A percentile compares a stretch with the other conserved stretches of the same genome.
Conservation (phyloP, 2,329 filamentous ascomycete species). For the Fusarium sp. region DNA sequence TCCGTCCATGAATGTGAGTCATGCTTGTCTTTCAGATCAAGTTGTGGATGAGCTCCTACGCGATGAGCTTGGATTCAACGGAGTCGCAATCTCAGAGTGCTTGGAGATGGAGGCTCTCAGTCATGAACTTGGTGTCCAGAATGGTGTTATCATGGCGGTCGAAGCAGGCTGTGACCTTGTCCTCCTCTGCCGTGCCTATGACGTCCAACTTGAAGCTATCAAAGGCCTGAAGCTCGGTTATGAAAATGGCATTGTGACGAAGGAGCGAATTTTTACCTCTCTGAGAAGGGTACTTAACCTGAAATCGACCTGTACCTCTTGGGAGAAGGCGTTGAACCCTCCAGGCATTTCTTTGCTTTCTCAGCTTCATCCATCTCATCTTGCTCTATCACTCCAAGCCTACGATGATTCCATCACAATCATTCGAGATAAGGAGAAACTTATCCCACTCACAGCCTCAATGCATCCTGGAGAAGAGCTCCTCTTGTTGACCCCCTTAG, state of each 20-base stretch:
- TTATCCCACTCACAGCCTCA: slow-evolving; percentile 83
- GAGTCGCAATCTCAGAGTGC: slow-evolving; percentile 94
- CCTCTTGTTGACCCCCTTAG: slow-evolving; percentile 86
- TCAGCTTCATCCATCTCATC: slow-evolving; percentile 83
- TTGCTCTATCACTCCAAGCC: slow-evolving; percentile 81
- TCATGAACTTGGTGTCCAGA: slow-evolving; percentile 95
- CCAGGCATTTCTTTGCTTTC: slow-evolving; percentile 80
- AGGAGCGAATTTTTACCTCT: slow-evolving; percentile 81
- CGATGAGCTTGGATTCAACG: slow-evolving; percentile 88
- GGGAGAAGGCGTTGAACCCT: slow-evolving; percentile 91
- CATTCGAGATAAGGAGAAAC: slow-evolving; percentile 85
- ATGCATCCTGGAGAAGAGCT: slow-evolving; percentile 88
- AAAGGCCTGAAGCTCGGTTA: slow-evolving; percentile 88
- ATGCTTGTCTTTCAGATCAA: slow-evolving; percentile 91
- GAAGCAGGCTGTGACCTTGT: slow-evolving; percentile 95
- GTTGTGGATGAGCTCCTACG: slow-evolving; percentile 90
- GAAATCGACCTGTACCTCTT: slow-evolving; percentile 87
- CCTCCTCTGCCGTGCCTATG: slow-evolving; percentile 86
- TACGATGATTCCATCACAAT: slow-evolving; percentile 95
- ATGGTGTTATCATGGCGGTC: slow-evolving; percentile 96
- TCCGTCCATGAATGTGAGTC: slow-evolving; percentile 91
- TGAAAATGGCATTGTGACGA: slow-evolving; percentile 89
- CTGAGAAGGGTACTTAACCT: slow-evolving; percentile 80
- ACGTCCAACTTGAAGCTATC: slow-evolving; percentile 90
- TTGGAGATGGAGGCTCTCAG: slow-evolving; percentile 96